Base-by-base conservation (phyloP, 108 stramenopile species). In the Skeletonema potamos region DNA sequence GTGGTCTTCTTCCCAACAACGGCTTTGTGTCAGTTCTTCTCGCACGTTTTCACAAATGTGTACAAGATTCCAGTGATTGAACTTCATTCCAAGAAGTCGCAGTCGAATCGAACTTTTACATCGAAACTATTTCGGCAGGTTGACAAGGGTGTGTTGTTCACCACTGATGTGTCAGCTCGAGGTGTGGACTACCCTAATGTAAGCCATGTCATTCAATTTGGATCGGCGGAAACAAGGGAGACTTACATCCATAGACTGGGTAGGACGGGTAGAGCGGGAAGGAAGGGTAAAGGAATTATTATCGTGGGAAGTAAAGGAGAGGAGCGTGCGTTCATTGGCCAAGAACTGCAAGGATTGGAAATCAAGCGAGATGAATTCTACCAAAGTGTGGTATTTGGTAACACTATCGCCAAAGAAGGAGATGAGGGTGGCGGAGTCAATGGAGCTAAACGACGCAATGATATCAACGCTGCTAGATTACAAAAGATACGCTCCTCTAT, bases 171-270 rank as follows among this genome's bases (percentile, higher is more conserved):
- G 10, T 83, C 80, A 18, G 92, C 93, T 24, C 77, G 93, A 39
- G 93, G 93, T 11, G 84, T 94, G 66, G 92, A 94, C 74, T 94
- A 90, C 65, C 88, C 88, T 10, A 84, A 85, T 66, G 89, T 94
- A 0, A 89, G 87, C 8, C 83, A 83, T 20, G 91, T 94, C 10
- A 55, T 93, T 12, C 93, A 94, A 73, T 84, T 82, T 54, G 87
- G 91, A 10, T 48, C 86, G 24, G 84, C 93, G 27, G 84, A 89
- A n/a, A 76, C 71, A 71, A 62, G 79, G 27, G 92, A 85, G 55
- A 91, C 91, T 66, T 94, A 92, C 74, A 81, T 92, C 15, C 92
- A 94, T 85, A 77, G 94, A 39, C 79, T 95, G 0, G 94, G 94
- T 5, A 83, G 94, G 33, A 94, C 94, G 32, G 94, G 89, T 2